Base-by-base conservation (phyloP, 805 yeast species). In the Metschnikowia colocasiae region DNA sequence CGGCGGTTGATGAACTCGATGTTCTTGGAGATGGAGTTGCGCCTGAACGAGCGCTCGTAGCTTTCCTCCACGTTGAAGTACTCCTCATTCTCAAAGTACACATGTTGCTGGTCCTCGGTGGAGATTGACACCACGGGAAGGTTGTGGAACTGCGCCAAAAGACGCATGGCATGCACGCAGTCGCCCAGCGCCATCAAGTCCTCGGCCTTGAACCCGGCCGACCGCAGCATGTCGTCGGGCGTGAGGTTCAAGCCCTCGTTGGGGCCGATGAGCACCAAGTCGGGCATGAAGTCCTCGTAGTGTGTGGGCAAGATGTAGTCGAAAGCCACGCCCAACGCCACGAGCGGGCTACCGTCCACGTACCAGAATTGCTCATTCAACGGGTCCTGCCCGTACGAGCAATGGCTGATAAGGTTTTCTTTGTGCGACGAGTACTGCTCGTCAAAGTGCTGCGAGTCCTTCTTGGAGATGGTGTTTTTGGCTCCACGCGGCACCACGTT, bases 261-360 rank as follows among this genome's bases (percentile, higher is more conserved):
- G 13, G 74, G 73, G 3, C 74, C 73, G 7, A 66, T 35, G 15
- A 69, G 36, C 10, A 69, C 62, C 53, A 68, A 57, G 43, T 68
- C 73, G 0, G 68, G 65, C 4, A 30, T 33, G 48, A 68, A 63
- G 3, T 51, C 54, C 0, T 64, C 61, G 38, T 59, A 54, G 52
- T 54, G 55, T 5, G 36, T 40, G 1, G 69, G 67, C 16, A 67
- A 43, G 23, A 69, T 57, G 12, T 56, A 52, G 32, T 62, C 60
- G 18, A 62, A 48, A 1, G 63, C 68, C 5, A 65, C 49, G 3
- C 59, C 43, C 34, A 69, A 53, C 1, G 62, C 45, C 35, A 58
- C 57, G 7, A 62, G 34, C 3, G 71, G 65, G 15, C 56, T 39
- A 6, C 62, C 56, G 46, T 67, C 62, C 22, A 69, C 64, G 48